These are phyloP conservation scores for Lentinula aciculospora DNA, from an alignment of 768 basidiomycete species.

Conservation along the genomic window DNA sequence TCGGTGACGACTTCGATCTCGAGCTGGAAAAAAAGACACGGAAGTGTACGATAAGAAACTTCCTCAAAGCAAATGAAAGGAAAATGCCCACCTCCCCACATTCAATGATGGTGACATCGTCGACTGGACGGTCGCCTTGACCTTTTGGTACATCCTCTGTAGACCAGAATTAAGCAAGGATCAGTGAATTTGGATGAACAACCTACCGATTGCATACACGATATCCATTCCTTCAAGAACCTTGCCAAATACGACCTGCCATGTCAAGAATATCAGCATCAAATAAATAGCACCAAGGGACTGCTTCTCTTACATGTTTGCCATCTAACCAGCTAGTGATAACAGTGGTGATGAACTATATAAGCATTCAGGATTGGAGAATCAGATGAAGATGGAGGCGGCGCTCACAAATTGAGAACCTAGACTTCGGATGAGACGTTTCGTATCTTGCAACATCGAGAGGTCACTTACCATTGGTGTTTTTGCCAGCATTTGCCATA, in stretches of 20 bases:
- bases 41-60: not conserved
- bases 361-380: conserved; percentile 4
- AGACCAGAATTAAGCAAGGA: conserved; percentile 10
- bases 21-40: conserved; percentile 31
- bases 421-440: conserved; percentile 17
- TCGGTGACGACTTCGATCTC: conserved; percentile 48
- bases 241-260: conserved; percentile 86
- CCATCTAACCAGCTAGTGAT: conserved; percentile 88
- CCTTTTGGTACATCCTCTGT: conserved; percentile 74
- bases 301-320: conserved; percentile 53
- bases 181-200: not conserved
- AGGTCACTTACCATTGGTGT: conserved; percentile 73
- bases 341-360: conserved; percentile 89
- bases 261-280: not conserved
- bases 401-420: conserved; percentile 83
- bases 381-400: not conserved
- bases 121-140: conserved; percentile 61
- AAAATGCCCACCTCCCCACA: conserved; percentile 72
- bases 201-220: conserved; percentile 65
- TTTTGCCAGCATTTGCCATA: conserved; percentile 92
- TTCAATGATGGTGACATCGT: conserved; percentile 76
- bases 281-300: not conserved
- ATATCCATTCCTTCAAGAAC: conserved; percentile 93
- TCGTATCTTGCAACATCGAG: not conserved
- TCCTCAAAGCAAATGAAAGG: too few species aligned